Evolutionary conservation across 148 eudicot genomes (phyloP), one percentile per base, ranked within the genome.

Genomic region (Salicornia ramosissima): DNA sequence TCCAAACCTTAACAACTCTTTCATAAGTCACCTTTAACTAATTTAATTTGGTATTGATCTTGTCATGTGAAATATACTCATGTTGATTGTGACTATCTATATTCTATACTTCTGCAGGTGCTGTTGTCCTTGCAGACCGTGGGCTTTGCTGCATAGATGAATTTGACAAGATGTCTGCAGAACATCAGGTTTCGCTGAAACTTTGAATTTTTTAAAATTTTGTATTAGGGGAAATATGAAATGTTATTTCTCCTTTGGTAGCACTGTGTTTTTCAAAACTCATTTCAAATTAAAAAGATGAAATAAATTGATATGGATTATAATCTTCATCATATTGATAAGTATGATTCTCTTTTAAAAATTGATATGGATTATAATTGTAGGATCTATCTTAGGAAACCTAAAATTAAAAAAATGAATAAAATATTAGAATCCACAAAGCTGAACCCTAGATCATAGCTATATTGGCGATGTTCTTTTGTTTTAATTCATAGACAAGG

Each of bases 151-250:
- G 99, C 74, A 95, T 95, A 75, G 99, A 95, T 71, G 99, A 95
- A 83, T 95, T 95, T 62, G 99, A 95, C 75, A 95, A 95, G 84
- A 90, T 95, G 99, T 82, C 99, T 77, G 97, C 99, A 69, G 90
- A 89, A 80, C 93, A 95, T 83, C 99, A 91, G 96, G 99, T 94
- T 70, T 71, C 59, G 75, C 21, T 47, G 18, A 55, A 25, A 40
- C 19, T 12, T 43, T 55, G 2, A 14, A 49, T 49, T 49, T 49
- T 46, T 4, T 46, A 36, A 36, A 3, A 36, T 36, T 3, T 36
- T 36, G 40, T 36, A 36, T 36, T 36, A 36, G 40, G 8, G 8
- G 8, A 3, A 3, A 36, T 3, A 36, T 36, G 4, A 4, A 36
- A 36, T 36, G 4, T 3, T 36, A 36, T 36, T 36, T 36, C 40